phyloP scores from a whole-genome alignment of 2,329 filamentous ascomycete species.

The Periconia digitata region DNA sequence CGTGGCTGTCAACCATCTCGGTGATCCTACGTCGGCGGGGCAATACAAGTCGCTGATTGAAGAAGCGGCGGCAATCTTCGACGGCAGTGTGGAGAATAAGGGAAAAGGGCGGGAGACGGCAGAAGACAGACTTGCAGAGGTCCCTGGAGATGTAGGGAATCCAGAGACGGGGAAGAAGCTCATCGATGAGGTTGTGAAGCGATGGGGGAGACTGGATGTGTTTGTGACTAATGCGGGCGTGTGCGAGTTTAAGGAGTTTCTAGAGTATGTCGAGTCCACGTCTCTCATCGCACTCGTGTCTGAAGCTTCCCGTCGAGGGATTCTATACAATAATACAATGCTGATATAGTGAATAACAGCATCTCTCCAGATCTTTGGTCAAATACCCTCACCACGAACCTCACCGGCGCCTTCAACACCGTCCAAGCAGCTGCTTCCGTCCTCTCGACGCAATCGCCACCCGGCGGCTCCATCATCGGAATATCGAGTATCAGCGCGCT shows the following conservation, averaged over 20 bases:
- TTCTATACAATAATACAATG: too few relatives aligned
- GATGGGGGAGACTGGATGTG: slow-evolving; percentile 60
- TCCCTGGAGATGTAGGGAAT: slow-evolving; percentile 76
- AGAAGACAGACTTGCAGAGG: slow-evolving; percentile 58
- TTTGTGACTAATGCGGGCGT: slow-evolving; percentile 89
- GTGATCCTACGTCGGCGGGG: slow-evolving; percentile 51
- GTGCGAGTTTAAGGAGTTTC: slow-evolving; percentile 84
- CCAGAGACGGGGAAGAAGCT: slow-evolving; percentile 70
- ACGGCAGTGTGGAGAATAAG: slow-evolving; percentile 2
- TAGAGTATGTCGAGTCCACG: slow-evolving; percentile 56
- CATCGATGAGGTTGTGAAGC: slow-evolving; percentile 65
- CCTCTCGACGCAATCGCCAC: slow-evolving; percentile 65
- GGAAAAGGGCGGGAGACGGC: slow-evolving; percentile 30
- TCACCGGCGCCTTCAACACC: slow-evolving; percentile 85
- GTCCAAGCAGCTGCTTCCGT: slow-evolving; percentile 82
- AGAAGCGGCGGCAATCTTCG: slow-evolving; percentile 34
- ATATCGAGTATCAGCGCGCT: slow-evolving; percentile 73
- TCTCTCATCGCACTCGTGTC: too few relatives aligned
- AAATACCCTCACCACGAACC: slow-evolving; percentile 75
- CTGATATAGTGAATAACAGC: slow-evolving; percentile 34
- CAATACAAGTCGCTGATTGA: slow-evolving; percentile 53
- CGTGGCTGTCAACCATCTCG: slow-evolving; percentile 80
- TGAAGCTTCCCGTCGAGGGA: too few relatives aligned
- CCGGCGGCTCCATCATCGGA: slow-evolving; percentile 78
- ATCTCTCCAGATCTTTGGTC: slow-evolving; percentile 70